Base-by-base conservation (phyloP, 495 filamentous ascomycete species). In the Penicillium bialowiezense region DNA sequence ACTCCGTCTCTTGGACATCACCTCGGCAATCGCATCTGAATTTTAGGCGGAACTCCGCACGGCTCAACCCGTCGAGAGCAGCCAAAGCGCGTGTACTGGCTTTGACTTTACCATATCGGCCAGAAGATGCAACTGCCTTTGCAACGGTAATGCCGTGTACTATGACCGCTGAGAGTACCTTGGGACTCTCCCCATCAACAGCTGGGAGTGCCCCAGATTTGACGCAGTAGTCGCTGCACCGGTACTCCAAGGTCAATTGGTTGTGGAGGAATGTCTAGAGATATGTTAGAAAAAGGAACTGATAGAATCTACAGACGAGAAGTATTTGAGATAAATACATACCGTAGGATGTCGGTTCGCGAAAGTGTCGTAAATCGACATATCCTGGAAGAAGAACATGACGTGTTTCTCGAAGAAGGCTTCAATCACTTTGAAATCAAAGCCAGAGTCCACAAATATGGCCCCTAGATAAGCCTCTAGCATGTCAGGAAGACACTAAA, bases 391-490 rank as follows among this genome's bases (percentile, higher is more conserved):
- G 64, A 79, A 97, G 14, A 82, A 82, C 48, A 73, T 76, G 50
- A 98, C 78, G 48, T 90, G 80, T 6, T 51, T 64, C 18, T 83
- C 63, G 68, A 96, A 95, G 69, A 97, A 97, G 3, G 60, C 63
- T 53, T 89, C 82, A 1, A 97, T 84, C 14, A 83, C 70, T 2
- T 57, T 54, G 66, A 84, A 97, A 49, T 92, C 71, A 68, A 91
- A 97, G 28, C 79, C 77, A 4, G 90, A 92, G 68, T 98, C 93
- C 15, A 98, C 84, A 61, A 97, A 98, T 3, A 95, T 74, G 17
- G 93, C 92, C 4, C 89, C 95, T 17, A 97, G 68, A 59, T 91
- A 96, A 0, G 93, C 76, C 71, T 98, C 93, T 3, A 97, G 74
- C 50, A 96, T 83, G 57, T 98, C 93, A 0, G 91, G 80, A 9